A percentile compares a stretch with the other conserved stretches of the same genome.
Conservation (phyloP, 768 basidiomycete genomes). For the Phaeotremella skinneri region DNA sequence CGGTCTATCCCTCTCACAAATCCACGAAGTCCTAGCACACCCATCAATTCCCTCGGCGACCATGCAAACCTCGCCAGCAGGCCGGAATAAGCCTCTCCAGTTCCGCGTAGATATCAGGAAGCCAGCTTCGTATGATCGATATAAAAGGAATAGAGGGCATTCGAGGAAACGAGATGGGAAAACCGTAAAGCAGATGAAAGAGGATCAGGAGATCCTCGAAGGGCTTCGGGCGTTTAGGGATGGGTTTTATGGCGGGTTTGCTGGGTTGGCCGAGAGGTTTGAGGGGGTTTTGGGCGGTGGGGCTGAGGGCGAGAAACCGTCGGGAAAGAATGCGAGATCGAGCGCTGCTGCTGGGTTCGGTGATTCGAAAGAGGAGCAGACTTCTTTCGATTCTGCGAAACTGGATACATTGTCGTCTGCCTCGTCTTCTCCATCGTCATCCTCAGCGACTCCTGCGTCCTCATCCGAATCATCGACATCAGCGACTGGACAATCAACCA, state of each 20-base stretch:
- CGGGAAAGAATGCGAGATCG: no score
- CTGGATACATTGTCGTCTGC: no score
- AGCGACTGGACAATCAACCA: no score
- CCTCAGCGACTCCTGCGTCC: no score
- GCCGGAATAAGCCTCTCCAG: conserved; percentile 2
- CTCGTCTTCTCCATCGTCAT: no score
- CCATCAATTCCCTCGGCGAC: background rate
- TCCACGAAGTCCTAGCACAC: conserved; percentile 11
- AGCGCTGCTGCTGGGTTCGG: no score
- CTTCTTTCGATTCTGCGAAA: no score
- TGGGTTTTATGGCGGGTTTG: conserved; percentile 44
- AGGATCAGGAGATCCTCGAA: conserved; percentile 29
- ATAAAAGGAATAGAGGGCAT: conserved; percentile 1
- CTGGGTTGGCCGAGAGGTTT: conserved; percentile 30
- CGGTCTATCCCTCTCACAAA: conserved; percentile 24
- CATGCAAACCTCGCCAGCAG: background rate
- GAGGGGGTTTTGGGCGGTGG: background rate
- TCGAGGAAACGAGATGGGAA: background rate
- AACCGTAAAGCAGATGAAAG: conserved; percentile 10
- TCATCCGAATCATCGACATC: no score
- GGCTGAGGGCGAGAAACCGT: background rate
- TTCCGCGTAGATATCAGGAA: conserved; percentile 10
- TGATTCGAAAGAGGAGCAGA: no score
- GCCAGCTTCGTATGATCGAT: background rate
- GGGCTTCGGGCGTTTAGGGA: conserved; percentile 24